Evolutionary conservation across 2,329 filamentous ascomycete genomes (phyloP).

Genomic region (Aureobasidium sp.): DNA sequence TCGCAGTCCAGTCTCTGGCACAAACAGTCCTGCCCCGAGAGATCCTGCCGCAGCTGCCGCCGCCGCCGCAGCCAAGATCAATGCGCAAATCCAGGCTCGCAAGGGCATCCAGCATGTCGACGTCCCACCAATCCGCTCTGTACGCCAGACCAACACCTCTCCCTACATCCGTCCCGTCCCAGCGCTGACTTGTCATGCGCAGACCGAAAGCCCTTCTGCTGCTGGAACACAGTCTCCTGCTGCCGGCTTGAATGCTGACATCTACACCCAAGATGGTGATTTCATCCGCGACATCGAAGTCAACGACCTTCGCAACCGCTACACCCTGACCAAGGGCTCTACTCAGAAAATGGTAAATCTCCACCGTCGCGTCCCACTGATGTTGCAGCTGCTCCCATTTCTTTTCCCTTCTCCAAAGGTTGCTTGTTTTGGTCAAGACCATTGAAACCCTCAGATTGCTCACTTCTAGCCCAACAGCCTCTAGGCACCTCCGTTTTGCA

Average conservation of each 20-base stretch:
- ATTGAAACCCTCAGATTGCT: conserved; percentile 33
- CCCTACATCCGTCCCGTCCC: too few relatives aligned
- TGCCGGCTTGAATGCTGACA: conserved; percentile 59
- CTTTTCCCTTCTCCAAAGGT: conserved; percentile 26
- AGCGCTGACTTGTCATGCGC: conserved; percentile 14
- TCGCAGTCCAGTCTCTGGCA: conserved; percentile 61
- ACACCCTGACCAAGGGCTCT: conserved; percentile 91
- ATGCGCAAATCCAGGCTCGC: conserved; percentile 46
- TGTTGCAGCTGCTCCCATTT: conserved; percentile 38
- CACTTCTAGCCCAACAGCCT: conserved; percentile 35
- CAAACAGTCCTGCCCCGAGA: conserved; percentile 36
- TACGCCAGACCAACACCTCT: conserved; percentile 27
- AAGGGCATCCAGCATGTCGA: conserved; percentile 88
- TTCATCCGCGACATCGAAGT: conserved; percentile 99
- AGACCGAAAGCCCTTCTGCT: conserved; percentile 23
- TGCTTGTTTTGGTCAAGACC: conserved; percentile 21
- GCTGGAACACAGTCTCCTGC: conserved; percentile 44
- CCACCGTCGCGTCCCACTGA: conserved; percentile 57
- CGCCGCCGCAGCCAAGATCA: conserved; percentile 55
- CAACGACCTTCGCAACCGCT: conserved; percentile 94
- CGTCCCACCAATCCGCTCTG: conserved; percentile 66
- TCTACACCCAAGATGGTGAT: conserved; percentile 93
- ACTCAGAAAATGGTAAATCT: conserved; percentile 99
- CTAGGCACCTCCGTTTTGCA: conserved; percentile 58
- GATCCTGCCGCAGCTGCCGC: conserved; percentile 71